phyloP scores from a whole-genome alignment of 139 green algal genomes.

The Coelastrella sp. region DNA sequence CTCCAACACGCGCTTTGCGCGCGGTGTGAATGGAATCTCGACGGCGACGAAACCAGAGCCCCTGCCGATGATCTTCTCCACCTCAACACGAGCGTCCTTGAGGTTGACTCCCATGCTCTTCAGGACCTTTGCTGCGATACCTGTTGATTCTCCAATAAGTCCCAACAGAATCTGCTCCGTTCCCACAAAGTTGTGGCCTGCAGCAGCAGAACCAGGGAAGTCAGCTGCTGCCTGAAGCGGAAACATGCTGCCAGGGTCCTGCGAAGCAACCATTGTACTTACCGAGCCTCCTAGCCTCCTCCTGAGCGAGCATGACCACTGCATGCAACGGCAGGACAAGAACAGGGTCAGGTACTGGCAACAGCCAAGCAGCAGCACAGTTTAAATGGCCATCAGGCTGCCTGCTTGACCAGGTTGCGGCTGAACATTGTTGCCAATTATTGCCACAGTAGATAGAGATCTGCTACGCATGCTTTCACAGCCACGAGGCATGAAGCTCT shows the following conservation, averaged over 20 bases:
- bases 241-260: neutral
- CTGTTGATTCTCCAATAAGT: constrained; percentile 98
- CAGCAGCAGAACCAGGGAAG: neutral
- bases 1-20: constrained; percentile 99
- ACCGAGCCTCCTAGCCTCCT: constrained; percentile 88
- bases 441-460: too few relatives aligned
- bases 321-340: neutral
- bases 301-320: constrained; percentile 99
- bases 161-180: constrained; percentile 99
- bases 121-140: constrained; percentile 99
- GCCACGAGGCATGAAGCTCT: too few relatives aligned
- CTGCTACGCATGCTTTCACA: too few relatives aligned
- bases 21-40: constrained; percentile 99
- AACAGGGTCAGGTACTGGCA: neutral
- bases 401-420: too few relatives aligned
- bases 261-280: constrained; percentile 77
- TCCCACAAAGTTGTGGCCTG: constrained; percentile 99
- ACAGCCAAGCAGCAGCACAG: neutral
- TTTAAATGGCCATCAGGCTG: too few relatives aligned
- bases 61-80: constrained; percentile 99
- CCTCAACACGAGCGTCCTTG: constrained; percentile 97
- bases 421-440: too few relatives aligned
- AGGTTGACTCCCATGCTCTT: constrained; percentile 99
- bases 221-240: neutral
- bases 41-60: constrained; percentile 98